Evolutionary conservation across 2,329 filamentous ascomycete genomes (phyloP).

Genomic region (Aurifilum marmelostoma): DNA sequence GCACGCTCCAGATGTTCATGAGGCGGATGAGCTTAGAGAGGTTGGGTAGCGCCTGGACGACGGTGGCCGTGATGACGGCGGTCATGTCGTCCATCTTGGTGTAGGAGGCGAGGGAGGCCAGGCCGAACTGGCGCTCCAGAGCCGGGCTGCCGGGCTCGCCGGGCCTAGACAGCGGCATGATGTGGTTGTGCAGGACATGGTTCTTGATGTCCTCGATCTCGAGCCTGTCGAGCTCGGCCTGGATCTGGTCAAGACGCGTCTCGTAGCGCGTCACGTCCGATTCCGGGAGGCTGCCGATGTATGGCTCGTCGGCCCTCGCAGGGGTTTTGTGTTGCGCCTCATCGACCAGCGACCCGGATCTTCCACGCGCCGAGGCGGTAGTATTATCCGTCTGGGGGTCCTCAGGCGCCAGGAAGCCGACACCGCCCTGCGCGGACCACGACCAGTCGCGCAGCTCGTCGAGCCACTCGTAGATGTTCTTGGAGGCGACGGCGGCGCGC

Average conservation of each 20-base stretch:
- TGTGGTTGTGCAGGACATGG: conserved; percentile 82
- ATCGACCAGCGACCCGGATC: conserved; percentile 30
- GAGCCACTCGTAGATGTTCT: conserved; percentile 74
- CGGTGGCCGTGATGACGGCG: conserved; percentile 86
- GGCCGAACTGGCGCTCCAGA: conserved; percentile 42
- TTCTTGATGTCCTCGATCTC: conserved; percentile 87
- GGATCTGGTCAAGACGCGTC: conserved; percentile 73
- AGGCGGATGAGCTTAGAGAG: conserved; percentile 73
- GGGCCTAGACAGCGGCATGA: conserved; percentile 61
- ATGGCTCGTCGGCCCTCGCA: conserved; percentile 41
- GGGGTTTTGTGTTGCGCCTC: conserved; percentile 31
- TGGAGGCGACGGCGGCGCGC: conserved; percentile 70
- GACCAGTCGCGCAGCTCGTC: conserved; percentile 67
- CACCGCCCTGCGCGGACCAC: conserved; percentile 56
- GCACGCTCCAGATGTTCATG: conserved; percentile 77
- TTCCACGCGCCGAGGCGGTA: conserved; percentile 40
- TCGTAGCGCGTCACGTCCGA: conserved; percentile 71
- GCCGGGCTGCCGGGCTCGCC: conserved; percentile 48
- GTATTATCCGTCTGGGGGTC: conserved; percentile 42
- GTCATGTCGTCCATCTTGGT: conserved; percentile 85
- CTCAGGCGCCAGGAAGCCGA: conserved; percentile 61
- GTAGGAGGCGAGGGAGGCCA: conserved; percentile 55
- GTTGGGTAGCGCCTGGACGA: conserved; percentile 84
- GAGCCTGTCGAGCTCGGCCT: conserved; percentile 67
- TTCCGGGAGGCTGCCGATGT: conserved; percentile 72